Evolutionary conservation across 1,284 basidiomycete genomes (phyloP).

Genomic region (Mycosarcoma mackinlayi): DNA sequence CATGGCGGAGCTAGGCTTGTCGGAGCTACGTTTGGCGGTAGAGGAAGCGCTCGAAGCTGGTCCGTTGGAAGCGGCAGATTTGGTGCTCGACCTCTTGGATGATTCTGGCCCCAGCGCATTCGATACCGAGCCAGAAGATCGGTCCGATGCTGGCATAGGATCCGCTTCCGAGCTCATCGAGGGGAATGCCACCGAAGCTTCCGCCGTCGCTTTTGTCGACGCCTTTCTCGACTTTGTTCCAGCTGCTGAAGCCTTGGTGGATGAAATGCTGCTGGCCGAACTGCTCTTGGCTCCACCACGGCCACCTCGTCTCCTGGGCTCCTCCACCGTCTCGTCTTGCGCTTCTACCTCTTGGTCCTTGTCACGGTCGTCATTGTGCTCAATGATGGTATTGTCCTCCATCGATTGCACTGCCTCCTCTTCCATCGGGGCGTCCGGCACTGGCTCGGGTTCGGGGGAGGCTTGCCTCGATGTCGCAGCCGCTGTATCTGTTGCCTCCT

Average conservation of each 20-base stretch:
- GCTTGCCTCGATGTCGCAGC: slow-evolving; percentile 4
- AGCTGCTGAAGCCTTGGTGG: slow-evolving; percentile 11
- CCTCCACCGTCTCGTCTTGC: slow-evolving; percentile 15
- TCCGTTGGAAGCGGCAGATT: slow-evolving; percentile 2
- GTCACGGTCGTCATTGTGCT: slow-evolving; percentile 13
- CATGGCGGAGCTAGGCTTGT: slow-evolving; percentile 6
- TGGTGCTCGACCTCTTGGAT: background rate
- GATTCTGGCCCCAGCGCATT: slow-evolving; percentile 5
- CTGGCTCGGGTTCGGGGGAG: slow-evolving; percentile 14
- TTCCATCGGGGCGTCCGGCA: slow-evolving; percentile 7
- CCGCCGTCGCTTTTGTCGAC: slow-evolving; percentile 7
- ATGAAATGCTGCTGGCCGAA: background rate
- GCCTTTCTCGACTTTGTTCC: slow-evolving; percentile 21
- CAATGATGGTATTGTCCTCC: slow-evolving; percentile 30
- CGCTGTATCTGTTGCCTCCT: slow-evolving; percentile 7
- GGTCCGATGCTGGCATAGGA: background rate
- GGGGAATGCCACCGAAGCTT: slow-evolving; percentile 14
- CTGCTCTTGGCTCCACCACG: slow-evolving; percentile 21
- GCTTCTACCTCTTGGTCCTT: slow-evolving; percentile 9
- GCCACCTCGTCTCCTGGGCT: slow-evolving; percentile 23
- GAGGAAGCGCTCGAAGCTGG: slow-evolving; percentile 7
- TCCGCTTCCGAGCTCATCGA: slow-evolving; percentile 33
- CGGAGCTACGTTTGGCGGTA: slow-evolving; percentile 8
- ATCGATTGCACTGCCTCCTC: slow-evolving; percentile 9
- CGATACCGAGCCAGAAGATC: slow-evolving; percentile 18